Evolutionary conservation across 1,139 yeast genomes (phyloP).

Genomic region (Lodderomyces beijingensis): DNA sequence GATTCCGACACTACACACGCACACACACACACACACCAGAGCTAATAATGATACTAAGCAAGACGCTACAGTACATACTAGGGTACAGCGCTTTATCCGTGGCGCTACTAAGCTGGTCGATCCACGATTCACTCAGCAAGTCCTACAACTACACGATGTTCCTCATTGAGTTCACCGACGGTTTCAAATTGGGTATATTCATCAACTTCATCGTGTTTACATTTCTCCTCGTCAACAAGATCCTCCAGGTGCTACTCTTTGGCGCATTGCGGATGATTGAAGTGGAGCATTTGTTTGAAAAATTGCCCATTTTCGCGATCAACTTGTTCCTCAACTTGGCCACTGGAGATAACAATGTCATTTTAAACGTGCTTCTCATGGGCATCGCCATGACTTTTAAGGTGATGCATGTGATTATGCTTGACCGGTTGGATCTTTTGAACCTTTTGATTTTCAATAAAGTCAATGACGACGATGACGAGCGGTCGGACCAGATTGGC

Average conservation of each 20-base stretch:
- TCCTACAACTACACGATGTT: constrained; percentile 27
- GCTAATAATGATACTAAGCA: no score
- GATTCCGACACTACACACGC: no score
- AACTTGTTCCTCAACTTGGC: constrained; percentile 64
- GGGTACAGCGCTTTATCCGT: constrained; percentile 24
- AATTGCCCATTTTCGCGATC: constrained; percentile 53
- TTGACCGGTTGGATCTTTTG: constrained; percentile 57
- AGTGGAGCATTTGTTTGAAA: constrained; percentile 69
- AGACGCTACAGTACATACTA: constrained; percentile 19
- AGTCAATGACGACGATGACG: constrained; percentile 21
- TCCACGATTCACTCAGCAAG: constrained; percentile 22
- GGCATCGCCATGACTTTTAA: constrained; percentile 51
- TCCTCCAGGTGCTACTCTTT: constrained; percentile 52
- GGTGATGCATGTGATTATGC: constrained; percentile 70
- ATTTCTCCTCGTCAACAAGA: constrained; percentile 36
- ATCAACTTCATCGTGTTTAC: constrained; percentile 33
- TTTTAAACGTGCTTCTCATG: constrained; percentile 42
- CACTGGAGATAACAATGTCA: constrained; percentile 50
- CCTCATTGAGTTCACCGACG: constrained; percentile 32
- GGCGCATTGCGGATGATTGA: constrained; percentile 77
- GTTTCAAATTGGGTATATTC: constrained; percentile 28
- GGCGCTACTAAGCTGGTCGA: constrained; percentile 23
- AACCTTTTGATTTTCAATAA: constrained; percentile 32
- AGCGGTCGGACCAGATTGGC: neutral
- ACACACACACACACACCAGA: no score